Evolutionary conservation across 2,329 filamentous ascomycete species (phyloP), one percentile per base, ranked within the genome.

Genomic region (Clonostachys chloroleuca): DNA sequence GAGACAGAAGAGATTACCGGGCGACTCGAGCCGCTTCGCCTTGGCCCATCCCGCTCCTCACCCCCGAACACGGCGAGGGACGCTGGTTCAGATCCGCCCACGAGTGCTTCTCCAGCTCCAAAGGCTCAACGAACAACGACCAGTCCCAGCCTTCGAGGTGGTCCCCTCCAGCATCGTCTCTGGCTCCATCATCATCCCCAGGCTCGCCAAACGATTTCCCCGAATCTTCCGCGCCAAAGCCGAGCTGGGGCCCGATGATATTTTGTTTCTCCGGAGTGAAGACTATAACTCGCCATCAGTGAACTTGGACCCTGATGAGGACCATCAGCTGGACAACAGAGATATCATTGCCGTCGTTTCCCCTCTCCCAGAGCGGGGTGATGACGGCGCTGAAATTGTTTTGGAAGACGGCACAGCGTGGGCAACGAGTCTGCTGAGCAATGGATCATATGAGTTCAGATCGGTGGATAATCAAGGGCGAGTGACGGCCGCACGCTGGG

Each of bases 41-140:
- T 73, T 91, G 39, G 87, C 85, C 40, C 84, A 86, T 52, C 86
- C 87, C 0, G 73, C 85, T 49, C 72, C 86, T 52, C 70, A 75
- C 56, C 60, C 80, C 51, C 67, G 77, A 53, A 70, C 74, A 58
- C 77, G 83, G 58, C 86, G 86, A 59, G 74, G 86, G 20, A 76
- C 85, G 51, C 70, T 89, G 35, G 73, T 86, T 13, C 80, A 85
- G 55, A 73, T 87, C 33, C 80, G 86, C 14, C 86, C 87, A 12
- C 81, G 81, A 45, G 68, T 90, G 16, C 68, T 90, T 6, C 73
- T 92, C 6, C 87, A 92, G 62, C 69, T 92, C 14, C 87, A 91
- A 58, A 75, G 80, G 48, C 62, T 89, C n/a, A 66, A 74, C 39
- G 75, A 81, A 51, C 72, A 72, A 14, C 43, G 50, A 17, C 78